Base-by-base conservation (phyloP, 148 eudicot species). In the Tetragonia tetragonoides region DNA sequence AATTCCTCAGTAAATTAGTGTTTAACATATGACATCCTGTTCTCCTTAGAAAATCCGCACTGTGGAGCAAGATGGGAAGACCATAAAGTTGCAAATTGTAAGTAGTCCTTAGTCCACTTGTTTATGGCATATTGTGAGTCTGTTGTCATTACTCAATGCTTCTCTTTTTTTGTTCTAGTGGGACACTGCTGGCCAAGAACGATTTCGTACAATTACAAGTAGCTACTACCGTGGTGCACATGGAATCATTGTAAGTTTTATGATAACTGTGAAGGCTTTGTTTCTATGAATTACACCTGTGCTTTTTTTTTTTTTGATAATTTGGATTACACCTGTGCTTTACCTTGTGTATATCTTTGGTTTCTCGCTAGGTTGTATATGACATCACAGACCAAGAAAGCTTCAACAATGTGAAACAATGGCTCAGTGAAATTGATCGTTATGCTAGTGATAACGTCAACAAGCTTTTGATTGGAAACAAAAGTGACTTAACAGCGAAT, bases 381-480 rank as follows among this genome's bases (percentile, higher is more conserved):
- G 90, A 87, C 80, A 82, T 85, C 61, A 87, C 89, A 24, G 89
- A 85, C 68, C 78, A 84, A 68, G 89, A 84, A 66, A 87, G 89
- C 78, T 87, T 87, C 78, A 84, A 82, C 71, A 87, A 87, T 77
- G 89, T 87, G 77, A 87, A 84, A 75, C 89, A 87, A 75, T 87
- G 89, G 89, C 84, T 87, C 68, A 87, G 81, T 79, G 89, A 87
- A 81, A 87, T 87, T 28, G 87, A 87, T 67, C 89, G 89, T 41
- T 87, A 87, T 77, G 89, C 89, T 59, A 82, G 86, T 68, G 84
- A 81, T 68, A 87, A 79, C 63, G 90, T 87, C 47, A 87, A 83
- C 82, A 87, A 87, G 76, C 87, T 87, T 73, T 80, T 87, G 56
- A 87, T 87, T 54, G 89, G 89, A 78, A 87, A 87, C 76, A 87